Evolutionary conservation across 129 eudicot species (phyloP).

Genomic region (Gnaphalium uliginosum): DNA sequence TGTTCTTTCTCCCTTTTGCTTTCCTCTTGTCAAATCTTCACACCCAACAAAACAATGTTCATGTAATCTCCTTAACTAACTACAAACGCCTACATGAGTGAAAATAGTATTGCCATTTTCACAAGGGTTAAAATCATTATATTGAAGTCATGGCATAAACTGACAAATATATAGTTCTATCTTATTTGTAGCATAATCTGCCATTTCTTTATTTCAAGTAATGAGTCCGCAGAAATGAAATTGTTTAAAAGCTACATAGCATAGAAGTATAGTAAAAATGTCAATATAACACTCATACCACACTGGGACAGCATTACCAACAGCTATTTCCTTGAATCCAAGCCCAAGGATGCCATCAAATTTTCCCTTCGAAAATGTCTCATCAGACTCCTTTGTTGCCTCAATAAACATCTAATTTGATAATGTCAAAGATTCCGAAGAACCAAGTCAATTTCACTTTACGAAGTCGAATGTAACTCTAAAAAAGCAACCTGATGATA

Average conservation of each 20-base stretch:
- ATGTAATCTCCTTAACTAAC: not conserved
- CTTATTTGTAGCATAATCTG: not conserved
- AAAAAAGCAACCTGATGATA: not conserved
- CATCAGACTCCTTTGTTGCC: conserved; percentile 52
- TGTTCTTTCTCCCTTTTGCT: no score
- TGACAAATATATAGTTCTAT: not conserved
- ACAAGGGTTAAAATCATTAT: not conserved
- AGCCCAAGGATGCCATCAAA: conserved; percentile 47
- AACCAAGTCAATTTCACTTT: not conserved
- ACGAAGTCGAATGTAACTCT: not conserved
- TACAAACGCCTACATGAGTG: not conserved
- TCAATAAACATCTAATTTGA: conserved; percentile 57
- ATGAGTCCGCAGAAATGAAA: not conserved
- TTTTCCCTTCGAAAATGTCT: conserved; percentile 44
- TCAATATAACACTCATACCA: conserved; percentile 44
- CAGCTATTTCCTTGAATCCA: conserved; percentile 35
- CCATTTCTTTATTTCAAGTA: not conserved
- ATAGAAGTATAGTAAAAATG: not conserved
- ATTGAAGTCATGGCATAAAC: not conserved
- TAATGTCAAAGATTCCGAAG: not conserved
- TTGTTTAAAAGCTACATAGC: not conserved
- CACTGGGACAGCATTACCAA: conserved; percentile 52
- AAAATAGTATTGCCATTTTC: not conserved
- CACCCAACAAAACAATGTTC: no score
- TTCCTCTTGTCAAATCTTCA: no score